Conservation (phyloP, 148 eudicot species). For the Silene latifolia region DNA sequence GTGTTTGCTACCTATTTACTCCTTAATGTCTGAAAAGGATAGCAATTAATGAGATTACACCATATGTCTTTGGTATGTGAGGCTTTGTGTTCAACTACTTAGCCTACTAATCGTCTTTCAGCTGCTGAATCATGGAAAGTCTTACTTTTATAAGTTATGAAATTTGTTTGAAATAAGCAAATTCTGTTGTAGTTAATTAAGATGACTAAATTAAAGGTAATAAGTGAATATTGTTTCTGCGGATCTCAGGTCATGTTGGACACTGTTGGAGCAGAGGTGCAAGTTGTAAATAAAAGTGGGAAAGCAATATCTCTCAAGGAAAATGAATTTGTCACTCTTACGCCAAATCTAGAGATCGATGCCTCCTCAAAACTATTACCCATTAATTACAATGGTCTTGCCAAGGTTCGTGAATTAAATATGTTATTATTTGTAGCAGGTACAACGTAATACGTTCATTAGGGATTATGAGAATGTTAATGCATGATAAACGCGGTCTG, state of each 20-base stretch:
- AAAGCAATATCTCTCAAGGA: conserved; percentile 53
- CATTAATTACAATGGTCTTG: conserved; percentile 57
- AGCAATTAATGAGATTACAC: neutral
- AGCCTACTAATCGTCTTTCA: neutral
- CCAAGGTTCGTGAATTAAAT: conserved; percentile 41
- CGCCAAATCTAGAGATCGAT: conserved; percentile 56
- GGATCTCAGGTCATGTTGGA: conserved; percentile 75
- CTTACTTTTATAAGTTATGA: no score
- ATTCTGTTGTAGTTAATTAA: no score
- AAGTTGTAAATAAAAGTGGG: conserved; percentile 57
- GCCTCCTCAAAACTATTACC: conserved; percentile 71
- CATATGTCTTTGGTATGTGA: neutral
- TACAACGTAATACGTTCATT: no score
- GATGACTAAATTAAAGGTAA: neutral
- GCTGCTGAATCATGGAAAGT: no score
- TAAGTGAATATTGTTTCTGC: neutral
- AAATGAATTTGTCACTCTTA: conserved; percentile 53
- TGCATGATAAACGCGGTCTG: no score
- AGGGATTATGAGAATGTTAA: no score
- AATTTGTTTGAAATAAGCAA: no score
- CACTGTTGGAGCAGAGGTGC: conserved; percentile 79
- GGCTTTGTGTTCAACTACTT: neutral
- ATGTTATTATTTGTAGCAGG: no score
- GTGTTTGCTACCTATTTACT: neutral
- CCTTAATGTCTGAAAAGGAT: neutral